A percentile compares a stretch with the other conserved stretches of the same genome.
phyloP scores from a whole-genome alignment of 75 land plant species.

The Chamaecyparis obtusa region DNA sequence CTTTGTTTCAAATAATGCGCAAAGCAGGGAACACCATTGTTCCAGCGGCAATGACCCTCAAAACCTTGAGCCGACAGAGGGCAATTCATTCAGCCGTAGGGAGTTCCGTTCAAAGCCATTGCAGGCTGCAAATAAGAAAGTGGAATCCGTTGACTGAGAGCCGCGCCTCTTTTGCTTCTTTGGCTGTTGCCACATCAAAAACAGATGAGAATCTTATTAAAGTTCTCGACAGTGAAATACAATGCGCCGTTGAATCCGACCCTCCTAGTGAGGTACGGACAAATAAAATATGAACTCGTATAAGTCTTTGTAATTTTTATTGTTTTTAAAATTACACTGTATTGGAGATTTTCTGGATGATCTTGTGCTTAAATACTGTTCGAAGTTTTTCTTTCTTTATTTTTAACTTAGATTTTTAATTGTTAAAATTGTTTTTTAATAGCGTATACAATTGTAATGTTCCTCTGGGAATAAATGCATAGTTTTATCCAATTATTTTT shows the following conservation, averaged over 20 bases:
- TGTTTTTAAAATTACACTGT: background rate
- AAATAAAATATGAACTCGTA: background rate
- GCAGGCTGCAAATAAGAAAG: background rate
- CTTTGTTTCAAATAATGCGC: conserved; percentile 17
- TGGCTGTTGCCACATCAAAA: conserved; percentile 10
- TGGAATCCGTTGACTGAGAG: background rate
- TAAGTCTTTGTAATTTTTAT: background rate
- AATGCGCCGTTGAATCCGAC: conserved; percentile 32
- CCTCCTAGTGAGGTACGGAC: conserved; percentile 18
- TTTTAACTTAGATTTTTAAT: too few species aligned
- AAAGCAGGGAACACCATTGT: conserved; percentile 9
- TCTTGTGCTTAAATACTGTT: too few species aligned
- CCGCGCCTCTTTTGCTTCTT: conserved; percentile 8
- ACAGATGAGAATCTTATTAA: conserved; percentile 26
- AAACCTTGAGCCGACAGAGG: background rate
- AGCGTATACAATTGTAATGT: too few species aligned
- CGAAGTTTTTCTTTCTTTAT: too few species aligned
- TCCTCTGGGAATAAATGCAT: too few species aligned
- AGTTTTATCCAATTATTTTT: too few species aligned
- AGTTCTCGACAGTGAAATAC: conserved; percentile 34
- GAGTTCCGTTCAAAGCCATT: background rate
- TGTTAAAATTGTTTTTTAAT: too few species aligned
- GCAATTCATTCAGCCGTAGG: background rate
- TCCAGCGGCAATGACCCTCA: conserved; percentile 9
- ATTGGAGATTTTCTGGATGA: too few species aligned